A percentile compares a stretch with the other conserved stretches of the same genome.
phyloP scores from a whole-genome alignment of 1,284 basidiomycete species.

The Sanghuangporus sanghuang region DNA sequence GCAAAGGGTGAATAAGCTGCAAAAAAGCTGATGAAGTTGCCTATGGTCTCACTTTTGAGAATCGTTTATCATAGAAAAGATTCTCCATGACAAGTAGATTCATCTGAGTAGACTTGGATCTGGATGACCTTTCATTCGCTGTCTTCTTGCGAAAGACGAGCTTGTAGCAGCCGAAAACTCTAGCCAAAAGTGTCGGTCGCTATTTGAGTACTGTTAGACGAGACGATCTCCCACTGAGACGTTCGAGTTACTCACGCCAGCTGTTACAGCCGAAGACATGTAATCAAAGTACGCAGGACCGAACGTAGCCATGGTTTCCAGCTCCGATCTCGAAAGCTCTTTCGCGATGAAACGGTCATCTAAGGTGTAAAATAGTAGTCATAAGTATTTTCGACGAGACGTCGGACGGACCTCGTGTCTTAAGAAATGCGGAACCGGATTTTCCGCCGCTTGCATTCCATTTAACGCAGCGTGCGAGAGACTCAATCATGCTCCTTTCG shows the following conservation, averaged over 20 bases:
- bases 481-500: constrained; percentile 91
- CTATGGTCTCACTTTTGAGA: constrained; percentile 61
- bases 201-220: constrained; percentile 31
- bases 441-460: constrained; percentile 97
- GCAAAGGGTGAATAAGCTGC: neutral
- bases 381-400: constrained; percentile 27
- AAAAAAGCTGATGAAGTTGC: neutral
- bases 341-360: constrained; percentile 99
- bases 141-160: constrained; percentile 91
- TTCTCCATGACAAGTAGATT: constrained; percentile 98
- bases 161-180: constrained; percentile 97
- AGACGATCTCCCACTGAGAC: constrained; percentile 5
- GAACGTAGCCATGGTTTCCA: constrained; percentile 95
- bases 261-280: constrained; percentile 82
- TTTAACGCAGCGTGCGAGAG: constrained; percentile 89
- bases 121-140: constrained; percentile 58
- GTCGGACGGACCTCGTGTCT: neutral
- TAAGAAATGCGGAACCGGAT: neutral
- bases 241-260: constrained; percentile 48
- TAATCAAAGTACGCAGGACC: constrained; percentile 98
- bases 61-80: constrained; percentile 87
- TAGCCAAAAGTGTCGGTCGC: constrained; percentile 92
- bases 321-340: constrained; percentile 64
- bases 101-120: constrained; percentile 83
- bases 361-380: constrained; percentile 76